These are phyloP conservation scores for Colletotrichum coccodes DNA, from an alignment of 2,329 filamentous ascomycete genomes.

Conservation along the genomic window DNA sequence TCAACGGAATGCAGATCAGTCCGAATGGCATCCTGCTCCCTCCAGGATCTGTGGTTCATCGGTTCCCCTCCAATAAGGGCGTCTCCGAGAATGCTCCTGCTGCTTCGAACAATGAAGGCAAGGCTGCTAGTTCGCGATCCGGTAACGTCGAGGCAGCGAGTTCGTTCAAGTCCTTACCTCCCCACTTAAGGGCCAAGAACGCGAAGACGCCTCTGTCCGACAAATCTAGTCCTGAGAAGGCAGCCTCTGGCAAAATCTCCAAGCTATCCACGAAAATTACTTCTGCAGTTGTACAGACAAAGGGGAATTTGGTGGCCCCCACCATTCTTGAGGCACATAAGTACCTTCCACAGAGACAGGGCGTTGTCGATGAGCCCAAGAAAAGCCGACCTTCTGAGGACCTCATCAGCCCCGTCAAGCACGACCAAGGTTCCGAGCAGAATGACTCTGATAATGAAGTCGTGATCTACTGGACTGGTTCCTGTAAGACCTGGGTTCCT, in stretches of 20 bases:
- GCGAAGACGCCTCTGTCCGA: neutral
- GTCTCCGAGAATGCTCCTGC: neutral
- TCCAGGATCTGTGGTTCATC: constrained; percentile 1
- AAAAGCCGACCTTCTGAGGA: neutral
- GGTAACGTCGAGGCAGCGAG: neutral
- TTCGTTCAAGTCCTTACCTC: neutral
- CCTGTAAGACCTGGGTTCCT: neutral
- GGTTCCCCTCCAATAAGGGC: neutral
- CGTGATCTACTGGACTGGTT: neutral
- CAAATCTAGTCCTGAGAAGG: neutral
- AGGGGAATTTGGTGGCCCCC: neutral
- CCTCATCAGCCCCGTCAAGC: neutral
- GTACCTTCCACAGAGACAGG: neutral
- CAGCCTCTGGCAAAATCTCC: neutral
- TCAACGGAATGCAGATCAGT: constrained; percentile 9
- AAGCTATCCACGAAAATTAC: neutral
- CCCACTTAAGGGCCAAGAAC: constrained; percentile 4
- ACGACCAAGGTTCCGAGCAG: neutral
- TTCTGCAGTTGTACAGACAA: neutral
- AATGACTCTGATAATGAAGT: neutral
- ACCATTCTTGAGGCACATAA: neutral
- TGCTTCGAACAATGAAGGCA: too few relatives aligned
- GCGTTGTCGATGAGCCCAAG: neutral
- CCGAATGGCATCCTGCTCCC: constrained; percentile 12
- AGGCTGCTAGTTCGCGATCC: neutral